Evolutionary conservation across 1,284 basidiomycete species (phyloP).

Genomic region (Thelephora terrestris): DNA sequence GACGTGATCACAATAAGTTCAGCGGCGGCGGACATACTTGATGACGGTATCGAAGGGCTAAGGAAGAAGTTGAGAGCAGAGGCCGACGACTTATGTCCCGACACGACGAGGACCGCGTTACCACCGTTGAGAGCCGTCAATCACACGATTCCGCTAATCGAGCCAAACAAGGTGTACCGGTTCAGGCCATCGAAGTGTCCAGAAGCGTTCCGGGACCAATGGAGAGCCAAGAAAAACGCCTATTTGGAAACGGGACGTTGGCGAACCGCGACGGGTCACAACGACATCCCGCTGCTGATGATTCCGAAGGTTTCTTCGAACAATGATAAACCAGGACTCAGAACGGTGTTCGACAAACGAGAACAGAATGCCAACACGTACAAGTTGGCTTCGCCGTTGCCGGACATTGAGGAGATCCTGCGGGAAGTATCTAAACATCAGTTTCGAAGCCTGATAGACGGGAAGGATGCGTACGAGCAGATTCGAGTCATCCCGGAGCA

Average conservation of each 20-base stretch:
- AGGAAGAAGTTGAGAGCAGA: constrained; percentile 12
- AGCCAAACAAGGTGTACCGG: too few species aligned
- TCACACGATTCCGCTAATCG: constrained; percentile 28
- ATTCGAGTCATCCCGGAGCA: too few species aligned
- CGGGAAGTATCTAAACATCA: too few species aligned
- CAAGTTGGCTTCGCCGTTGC: too few species aligned
- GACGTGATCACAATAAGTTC: too few species aligned
- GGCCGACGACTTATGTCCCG: constrained; percentile 18
- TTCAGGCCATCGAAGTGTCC: too few species aligned
- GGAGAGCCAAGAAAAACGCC: constrained; percentile 20
- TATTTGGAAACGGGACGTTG: constrained; percentile 23
- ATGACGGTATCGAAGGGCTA: constrained; percentile 11
- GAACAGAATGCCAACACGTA: too few species aligned
- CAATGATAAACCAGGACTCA: constrained; percentile 14
- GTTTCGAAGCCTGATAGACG: too few species aligned
- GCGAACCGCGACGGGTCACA: constrained; percentile 16
- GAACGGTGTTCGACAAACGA: constrained; percentile 24
- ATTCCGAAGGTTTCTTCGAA: too few species aligned
- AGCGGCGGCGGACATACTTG: constrained; percentile 12
- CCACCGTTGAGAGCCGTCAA: constrained; percentile 28
- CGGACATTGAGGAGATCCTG: too few species aligned
- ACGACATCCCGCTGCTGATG: constrained; percentile 27
- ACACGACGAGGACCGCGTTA: constrained; percentile 16
- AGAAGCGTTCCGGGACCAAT: too few species aligned
- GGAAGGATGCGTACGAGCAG: too few species aligned